Conservation (phyloP, 768 basidiomycete genomes). For the Lactarius vividus region DNA sequence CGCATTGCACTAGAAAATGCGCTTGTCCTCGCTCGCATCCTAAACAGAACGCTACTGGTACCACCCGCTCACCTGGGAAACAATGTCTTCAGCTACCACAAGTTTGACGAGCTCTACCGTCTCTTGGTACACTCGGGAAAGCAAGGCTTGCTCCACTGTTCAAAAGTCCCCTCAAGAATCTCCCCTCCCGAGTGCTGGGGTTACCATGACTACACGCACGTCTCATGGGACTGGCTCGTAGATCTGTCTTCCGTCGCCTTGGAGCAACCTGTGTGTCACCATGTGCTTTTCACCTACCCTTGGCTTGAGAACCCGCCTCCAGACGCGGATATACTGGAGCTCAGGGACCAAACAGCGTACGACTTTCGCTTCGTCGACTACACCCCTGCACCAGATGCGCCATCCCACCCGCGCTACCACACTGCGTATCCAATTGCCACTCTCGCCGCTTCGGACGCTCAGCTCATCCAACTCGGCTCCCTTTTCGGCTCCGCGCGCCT, state of each 20-base stretch:
- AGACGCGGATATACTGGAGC: conserved; percentile 40
- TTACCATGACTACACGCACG: conserved; percentile 56
- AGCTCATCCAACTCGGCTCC: conserved; percentile 67
- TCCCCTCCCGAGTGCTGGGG: conserved; percentile 55
- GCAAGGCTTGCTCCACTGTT: conserved; percentile 52
- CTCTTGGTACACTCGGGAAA: conserved; percentile 44
- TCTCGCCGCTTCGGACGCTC: conserved; percentile 42
- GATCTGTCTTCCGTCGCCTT: conserved; percentile 44
- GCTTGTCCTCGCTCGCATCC: conserved; percentile 61
- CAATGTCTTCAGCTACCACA: conserved; percentile 57
- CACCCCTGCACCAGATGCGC: conserved; percentile 23
- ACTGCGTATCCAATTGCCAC: conserved; percentile 44
- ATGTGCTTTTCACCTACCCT: conserved; percentile 48
- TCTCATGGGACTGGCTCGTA: conserved; percentile 72
- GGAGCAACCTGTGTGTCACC: conserved; percentile 45
- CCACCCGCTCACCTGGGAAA: conserved; percentile 71
- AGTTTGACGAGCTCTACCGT: conserved; percentile 48
- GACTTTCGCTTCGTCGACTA: conserved; percentile 58
- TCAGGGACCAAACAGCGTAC: conserved; percentile 59
- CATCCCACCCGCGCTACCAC: conserved; percentile 37
- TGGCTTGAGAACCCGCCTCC: conserved; percentile 50
- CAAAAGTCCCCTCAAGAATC: conserved; percentile 36
- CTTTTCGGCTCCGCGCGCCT: conserved; percentile 76
- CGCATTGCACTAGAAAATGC: conserved; percentile 86
- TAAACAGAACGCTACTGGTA: conserved; percentile 75